phyloP scores from a whole-genome alignment of 345 rosid genomes.

The Toxicodendron radicans region DNA sequence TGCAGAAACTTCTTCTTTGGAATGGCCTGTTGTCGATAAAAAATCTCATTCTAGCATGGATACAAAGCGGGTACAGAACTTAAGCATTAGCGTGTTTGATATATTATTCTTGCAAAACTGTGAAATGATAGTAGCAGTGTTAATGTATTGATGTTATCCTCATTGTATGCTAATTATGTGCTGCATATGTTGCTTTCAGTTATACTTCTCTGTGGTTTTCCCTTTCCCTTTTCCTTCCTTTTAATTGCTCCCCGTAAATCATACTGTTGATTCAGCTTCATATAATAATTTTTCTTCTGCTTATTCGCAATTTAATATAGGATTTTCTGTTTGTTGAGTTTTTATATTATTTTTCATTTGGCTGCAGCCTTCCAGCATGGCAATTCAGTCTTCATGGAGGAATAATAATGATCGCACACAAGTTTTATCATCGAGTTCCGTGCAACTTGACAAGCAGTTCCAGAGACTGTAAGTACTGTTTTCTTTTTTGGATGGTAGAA shows the following conservation, averaged over 20 bases:
- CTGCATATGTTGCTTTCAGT: neutral
- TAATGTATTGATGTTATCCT: neutral
- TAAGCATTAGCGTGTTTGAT: neutral
- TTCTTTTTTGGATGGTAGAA: slow-evolving; percentile 1
- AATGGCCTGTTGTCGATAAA: slow-evolving; percentile 42
- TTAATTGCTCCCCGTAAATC: no score
- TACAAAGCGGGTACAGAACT: slow-evolving; percentile 36
- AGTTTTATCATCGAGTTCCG: slow-evolving; percentile 37
- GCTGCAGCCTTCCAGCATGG: slow-evolving; percentile 48
- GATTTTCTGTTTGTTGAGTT: slow-evolving; percentile 13
- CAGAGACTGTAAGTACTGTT: slow-evolving; percentile 70
- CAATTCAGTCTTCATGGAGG: slow-evolving; percentile 56
- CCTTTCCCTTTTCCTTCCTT: neutral
- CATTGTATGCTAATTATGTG: neutral
- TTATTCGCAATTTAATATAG: neutral
- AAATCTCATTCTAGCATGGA: slow-evolving; percentile 38
- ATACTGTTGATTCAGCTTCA: neutral
- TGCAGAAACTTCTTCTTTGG: slow-evolving; percentile 40
- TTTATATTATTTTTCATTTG: slow-evolving; percentile 9
- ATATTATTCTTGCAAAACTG: neutral
- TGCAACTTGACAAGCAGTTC: slow-evolving; percentile 70
- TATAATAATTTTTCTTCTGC: slow-evolving; percentile 1
- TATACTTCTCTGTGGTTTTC: neutral
- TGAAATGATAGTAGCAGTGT: neutral
- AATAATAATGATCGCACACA: slow-evolving; percentile 40